A percentile compares a stretch with the other conserved stretches of the same genome.
Conservation (phyloP, 768 basidiomycete species). For the Lactifluus rugatus region DNA sequence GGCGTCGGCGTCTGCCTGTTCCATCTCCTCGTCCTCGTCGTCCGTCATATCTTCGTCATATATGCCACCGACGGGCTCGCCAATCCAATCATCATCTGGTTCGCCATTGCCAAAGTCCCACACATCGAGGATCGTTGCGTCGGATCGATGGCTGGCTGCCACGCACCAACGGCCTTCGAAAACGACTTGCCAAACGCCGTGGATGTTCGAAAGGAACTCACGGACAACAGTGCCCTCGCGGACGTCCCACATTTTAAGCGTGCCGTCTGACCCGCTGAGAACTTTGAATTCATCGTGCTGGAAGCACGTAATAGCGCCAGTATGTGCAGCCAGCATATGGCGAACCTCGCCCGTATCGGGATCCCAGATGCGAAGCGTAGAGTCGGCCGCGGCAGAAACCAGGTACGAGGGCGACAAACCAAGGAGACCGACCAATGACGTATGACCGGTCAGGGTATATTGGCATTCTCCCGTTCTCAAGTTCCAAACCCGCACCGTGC, state of each 20-base stretch:
- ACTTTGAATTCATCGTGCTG: conserved; percentile 98
- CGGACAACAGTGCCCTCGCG: conserved; percentile 76
- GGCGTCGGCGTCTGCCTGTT: conserved; percentile 53
- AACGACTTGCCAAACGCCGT: conserved; percentile 96
- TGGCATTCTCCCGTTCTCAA: conserved; percentile 71
- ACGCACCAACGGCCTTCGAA: conserved; percentile 94
- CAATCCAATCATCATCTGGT: conserved; percentile 69
- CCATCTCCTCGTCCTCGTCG: conserved; percentile 40
- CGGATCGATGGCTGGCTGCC: conserved; percentile 78
- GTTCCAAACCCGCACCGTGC: conserved; percentile 93
- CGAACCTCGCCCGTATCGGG: conserved; percentile 71
- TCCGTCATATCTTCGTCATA: conserved; percentile 62
- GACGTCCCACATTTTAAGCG: conserved; percentile 97
- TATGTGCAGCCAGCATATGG: conserved; percentile 81
- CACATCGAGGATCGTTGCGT: conserved; percentile 73
- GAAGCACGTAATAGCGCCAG: conserved; percentile 98
- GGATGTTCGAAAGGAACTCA: conserved; percentile 84
- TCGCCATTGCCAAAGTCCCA: conserved; percentile 77
- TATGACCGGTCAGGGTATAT: conserved; percentile 81
- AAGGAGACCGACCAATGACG: conserved; percentile 88
- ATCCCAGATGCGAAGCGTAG: conserved; percentile 91
- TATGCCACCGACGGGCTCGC: conserved; percentile 63
- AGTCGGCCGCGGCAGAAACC: conserved; percentile 95
- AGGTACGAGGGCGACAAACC: conserved; percentile 83
- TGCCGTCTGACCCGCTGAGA: conserved; percentile 89